A percentile compares a stretch with the other conserved stretches of the same genome.
Conservation (phyloP, 441 rosid genomes). For the Gossypium davidsonii region DNA sequence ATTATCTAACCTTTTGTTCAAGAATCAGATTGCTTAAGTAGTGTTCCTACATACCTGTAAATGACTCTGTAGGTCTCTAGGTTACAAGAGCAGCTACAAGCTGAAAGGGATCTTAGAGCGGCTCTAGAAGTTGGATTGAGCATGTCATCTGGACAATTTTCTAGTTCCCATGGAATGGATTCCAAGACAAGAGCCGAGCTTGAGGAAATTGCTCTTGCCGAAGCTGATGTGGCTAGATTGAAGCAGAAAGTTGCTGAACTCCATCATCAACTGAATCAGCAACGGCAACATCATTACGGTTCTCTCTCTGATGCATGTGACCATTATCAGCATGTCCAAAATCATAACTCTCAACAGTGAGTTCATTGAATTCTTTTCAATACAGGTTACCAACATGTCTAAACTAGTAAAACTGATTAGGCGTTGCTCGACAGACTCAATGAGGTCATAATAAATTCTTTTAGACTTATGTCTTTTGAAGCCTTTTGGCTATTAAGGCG, state of each 20-base stretch:
- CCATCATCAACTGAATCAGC: slow-evolving; percentile 95
- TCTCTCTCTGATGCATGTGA: slow-evolving; percentile 80
- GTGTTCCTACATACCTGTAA: slow-evolving; percentile 14
- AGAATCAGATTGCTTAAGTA: neutral
- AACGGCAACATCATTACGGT: slow-evolving; percentile 74
- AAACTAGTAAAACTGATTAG: neutral
- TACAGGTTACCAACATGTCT: neutral
- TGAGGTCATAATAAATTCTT: neutral
- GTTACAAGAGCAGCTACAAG: slow-evolving; percentile 98
- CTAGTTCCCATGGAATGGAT: slow-evolving; percentile 85
- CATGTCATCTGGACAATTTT: slow-evolving; percentile 86
- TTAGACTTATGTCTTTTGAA: neutral
- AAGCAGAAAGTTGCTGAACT: slow-evolving; percentile 98
- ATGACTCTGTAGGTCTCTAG: slow-evolving; percentile 63
- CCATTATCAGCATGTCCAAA: slow-evolving; percentile 67
- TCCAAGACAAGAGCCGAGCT: slow-evolving; percentile 98
- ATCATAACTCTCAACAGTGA: slow-evolving; percentile 73
- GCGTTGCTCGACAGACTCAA: neutral
- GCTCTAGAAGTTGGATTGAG: slow-evolving; percentile 97
- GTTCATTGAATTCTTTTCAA: slow-evolving; percentile 23
- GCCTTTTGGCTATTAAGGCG: neutral
- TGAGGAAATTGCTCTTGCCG: slow-evolving; percentile 99
- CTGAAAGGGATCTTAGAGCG: slow-evolving; percentile 97
- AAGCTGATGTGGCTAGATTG: slow-evolving; percentile 94
- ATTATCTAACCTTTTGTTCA: neutral